A percentile compares a stretch with the other conserved stretches of the same genome.
These are phyloP conservation scores for Citrus inodora DNA, from an alignment of 345 rosid species.

Conservation along the genomic window DNA sequence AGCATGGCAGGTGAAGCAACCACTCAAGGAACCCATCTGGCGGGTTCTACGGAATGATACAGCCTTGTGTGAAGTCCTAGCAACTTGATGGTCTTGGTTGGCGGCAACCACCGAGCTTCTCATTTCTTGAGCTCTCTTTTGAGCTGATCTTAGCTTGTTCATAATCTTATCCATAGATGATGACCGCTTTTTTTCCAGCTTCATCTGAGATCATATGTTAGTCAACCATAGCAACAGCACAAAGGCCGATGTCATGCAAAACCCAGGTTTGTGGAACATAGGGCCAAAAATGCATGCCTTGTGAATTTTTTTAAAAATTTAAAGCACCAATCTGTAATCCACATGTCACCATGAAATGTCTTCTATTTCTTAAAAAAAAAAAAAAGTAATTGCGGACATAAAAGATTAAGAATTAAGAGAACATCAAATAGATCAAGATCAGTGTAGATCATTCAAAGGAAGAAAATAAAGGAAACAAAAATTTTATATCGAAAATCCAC, in stretches of 20 bases:
- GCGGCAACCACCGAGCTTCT: constrained; percentile 66
- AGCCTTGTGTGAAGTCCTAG: constrained; percentile 40
- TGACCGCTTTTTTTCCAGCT: constrained; percentile 89
- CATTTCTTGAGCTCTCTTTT: constrained; percentile 94
- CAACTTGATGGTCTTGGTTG: constrained; percentile 41
- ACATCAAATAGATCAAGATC: not conserved
- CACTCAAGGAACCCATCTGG: constrained; percentile 68
- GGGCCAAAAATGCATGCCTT: not conserved
- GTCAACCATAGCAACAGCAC: constrained; percentile 5
- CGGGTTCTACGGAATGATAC: constrained; percentile 46
- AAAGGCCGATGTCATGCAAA: not conserved
- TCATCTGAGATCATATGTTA: constrained; percentile 63
- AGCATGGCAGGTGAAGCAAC: constrained; percentile 87
- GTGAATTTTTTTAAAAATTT: not conserved
- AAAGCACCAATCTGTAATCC: not conserved
- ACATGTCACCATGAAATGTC: not conserved
- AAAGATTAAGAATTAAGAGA: not conserved
- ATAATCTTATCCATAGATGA: constrained; percentile 91
- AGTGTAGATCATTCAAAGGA: not conserved
- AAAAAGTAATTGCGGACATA: not conserved
- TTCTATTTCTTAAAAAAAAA: not conserved
- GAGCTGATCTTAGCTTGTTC: constrained; percentile 86
- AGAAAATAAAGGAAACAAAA: not conserved
- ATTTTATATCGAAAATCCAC: not conserved
- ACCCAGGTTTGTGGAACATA: not conserved